phyloP scores from a whole-genome alignment of 305 asterid species.

The Plantago coronopus region DNA sequence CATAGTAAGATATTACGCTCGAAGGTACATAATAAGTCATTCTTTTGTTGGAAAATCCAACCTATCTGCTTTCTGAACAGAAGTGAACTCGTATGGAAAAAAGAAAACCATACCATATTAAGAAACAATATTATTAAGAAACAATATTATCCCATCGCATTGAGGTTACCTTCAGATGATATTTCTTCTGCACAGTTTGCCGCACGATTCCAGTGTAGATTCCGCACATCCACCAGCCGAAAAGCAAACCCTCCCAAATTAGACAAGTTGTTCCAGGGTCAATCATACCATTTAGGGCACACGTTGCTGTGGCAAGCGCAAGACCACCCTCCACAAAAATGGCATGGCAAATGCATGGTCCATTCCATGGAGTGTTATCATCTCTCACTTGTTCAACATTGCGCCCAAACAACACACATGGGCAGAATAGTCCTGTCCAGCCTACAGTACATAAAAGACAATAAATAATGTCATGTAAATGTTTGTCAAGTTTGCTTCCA shows the following conservation, averaged over 20 bases:
- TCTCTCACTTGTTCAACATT: slow-evolving; percentile 75
- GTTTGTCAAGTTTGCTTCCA: too few relatives aligned
- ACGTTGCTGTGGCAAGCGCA: slow-evolving; percentile 65
- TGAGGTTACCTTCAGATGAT: slow-evolving; percentile 78
- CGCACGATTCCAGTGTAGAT: slow-evolving; percentile 81
- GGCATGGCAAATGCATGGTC: slow-evolving; percentile 87
- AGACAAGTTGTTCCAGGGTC: slow-evolving; percentile 79
- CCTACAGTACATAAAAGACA: slow-evolving; percentile 34
- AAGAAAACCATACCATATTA: too few relatives aligned
- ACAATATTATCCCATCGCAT: too few relatives aligned
- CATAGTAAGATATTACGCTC: too few relatives aligned
- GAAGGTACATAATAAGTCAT: too few relatives aligned
- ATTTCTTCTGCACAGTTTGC: slow-evolving; percentile 84
- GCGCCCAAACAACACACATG: slow-evolving; percentile 86
- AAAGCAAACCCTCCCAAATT: slow-evolving; percentile 76
- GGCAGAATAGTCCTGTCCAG: slow-evolving; percentile 86
- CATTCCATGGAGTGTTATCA: slow-evolving; percentile 81
- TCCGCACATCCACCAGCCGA: slow-evolving; percentile 99
- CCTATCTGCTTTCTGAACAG: too few relatives aligned
- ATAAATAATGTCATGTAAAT: neutral
- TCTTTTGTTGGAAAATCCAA: too few relatives aligned
- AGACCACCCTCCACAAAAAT: slow-evolving; percentile 82
- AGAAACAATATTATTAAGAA: too few relatives aligned
- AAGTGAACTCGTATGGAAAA: too few relatives aligned
- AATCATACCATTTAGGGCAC: slow-evolving; percentile 64